phyloP scores from a whole-genome alignment of 1,139 yeast genomes.

The Taphrina flavorubra region DNA sequence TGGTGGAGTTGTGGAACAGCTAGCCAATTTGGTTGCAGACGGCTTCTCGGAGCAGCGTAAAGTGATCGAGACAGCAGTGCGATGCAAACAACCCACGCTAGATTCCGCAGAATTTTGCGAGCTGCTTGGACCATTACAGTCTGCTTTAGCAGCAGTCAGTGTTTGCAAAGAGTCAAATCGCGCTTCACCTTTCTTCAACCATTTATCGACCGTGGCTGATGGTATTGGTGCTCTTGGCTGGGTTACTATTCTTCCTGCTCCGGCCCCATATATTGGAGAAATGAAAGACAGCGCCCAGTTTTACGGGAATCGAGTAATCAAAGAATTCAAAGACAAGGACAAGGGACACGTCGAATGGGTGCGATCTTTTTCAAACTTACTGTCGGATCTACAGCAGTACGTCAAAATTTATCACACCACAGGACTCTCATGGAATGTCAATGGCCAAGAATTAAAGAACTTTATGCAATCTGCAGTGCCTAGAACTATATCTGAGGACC shows the following conservation, averaged over 20 bases:
- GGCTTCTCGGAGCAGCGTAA: slow-evolving; percentile 68
- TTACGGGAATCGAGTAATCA: slow-evolving; percentile 88
- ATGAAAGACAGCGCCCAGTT: slow-evolving; percentile 90
- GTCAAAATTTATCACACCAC: slow-evolving; percentile 78
- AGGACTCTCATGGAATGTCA: slow-evolving; percentile 78
- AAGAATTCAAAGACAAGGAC: slow-evolving; percentile 71
- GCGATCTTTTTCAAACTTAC: slow-evolving; percentile 63
- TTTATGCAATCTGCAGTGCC: neutral
- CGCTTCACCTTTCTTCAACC: slow-evolving; percentile 66
- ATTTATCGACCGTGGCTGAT: slow-evolving; percentile 82
- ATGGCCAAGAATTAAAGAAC: slow-evolving; percentile 52
- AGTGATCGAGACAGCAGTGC: slow-evolving; percentile 65
- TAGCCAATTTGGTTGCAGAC: slow-evolving; percentile 53
- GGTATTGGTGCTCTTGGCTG: slow-evolving; percentile 91
- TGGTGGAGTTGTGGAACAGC: slow-evolving; percentile 37
- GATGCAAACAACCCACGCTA: slow-evolving; percentile 68
- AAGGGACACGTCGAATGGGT: slow-evolving; percentile 81
- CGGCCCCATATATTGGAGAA: slow-evolving; percentile 75
- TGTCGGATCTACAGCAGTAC: slow-evolving; percentile 72
- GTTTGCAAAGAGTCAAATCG: slow-evolving; percentile 77
- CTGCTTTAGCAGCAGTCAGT: slow-evolving; percentile 63
- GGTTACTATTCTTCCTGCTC: slow-evolving; percentile 76
- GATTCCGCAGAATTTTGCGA: slow-evolving; percentile 53
- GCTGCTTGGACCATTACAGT: slow-evolving; percentile 72
- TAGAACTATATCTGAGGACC: neutral